Base-by-base conservation (phyloP, 2,329 filamentous ascomycete genomes). In the Drechslerella stenobrocha region DNA sequence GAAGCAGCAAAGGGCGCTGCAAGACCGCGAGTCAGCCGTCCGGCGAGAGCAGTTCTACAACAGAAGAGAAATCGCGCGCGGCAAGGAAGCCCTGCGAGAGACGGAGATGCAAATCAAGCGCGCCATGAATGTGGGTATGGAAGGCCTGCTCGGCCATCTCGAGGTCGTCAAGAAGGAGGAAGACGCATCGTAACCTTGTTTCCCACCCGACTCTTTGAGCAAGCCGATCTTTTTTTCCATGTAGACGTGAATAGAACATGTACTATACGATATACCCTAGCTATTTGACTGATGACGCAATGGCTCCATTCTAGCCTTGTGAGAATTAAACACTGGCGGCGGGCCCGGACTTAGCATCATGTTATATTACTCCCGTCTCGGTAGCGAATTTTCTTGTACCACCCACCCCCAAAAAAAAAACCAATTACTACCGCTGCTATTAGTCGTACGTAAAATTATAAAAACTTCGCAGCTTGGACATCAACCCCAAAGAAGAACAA, bases 41-140 rank as follows among this genome's bases (percentile, higher is more conserved):
- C 81, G 82, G 26, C 83, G 87, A 73, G 83, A 87, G 74, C 86
- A 83, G 76, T 77, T 80, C 71, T 79, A 78, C 72, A 80, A 87
- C 69, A 80, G 83, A 71, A 80, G 81, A 60, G 82, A 83, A 48
- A 75, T 88, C 8, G 81, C 81, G 30, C 80, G 80, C 44, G 84
- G 84, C 18, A 86, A 83, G 72, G 84, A 83, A 0, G 77, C 81
- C 44, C 72, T 89, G 51, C 77, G 83, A 32, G 85, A 88, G 60
- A 85, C 86, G 70, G 86, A 89, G 76, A 79, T 80, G 70, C 85
- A 88, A 73, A 76, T 90, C 57, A 82, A 87, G 73, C 78, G 80
- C 70, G 87, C 87, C 0, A 87, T 89, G 84, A 81, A 81, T 63
- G 81, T 89, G 9, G 81, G 82, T 0, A 88, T 86, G 75, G 82